A percentile compares a stretch with the other conserved stretches of the same genome.
Evolutionary conservation across 345 rosid genomes (phyloP).

Genomic region (Erodium maritimum): DNA sequence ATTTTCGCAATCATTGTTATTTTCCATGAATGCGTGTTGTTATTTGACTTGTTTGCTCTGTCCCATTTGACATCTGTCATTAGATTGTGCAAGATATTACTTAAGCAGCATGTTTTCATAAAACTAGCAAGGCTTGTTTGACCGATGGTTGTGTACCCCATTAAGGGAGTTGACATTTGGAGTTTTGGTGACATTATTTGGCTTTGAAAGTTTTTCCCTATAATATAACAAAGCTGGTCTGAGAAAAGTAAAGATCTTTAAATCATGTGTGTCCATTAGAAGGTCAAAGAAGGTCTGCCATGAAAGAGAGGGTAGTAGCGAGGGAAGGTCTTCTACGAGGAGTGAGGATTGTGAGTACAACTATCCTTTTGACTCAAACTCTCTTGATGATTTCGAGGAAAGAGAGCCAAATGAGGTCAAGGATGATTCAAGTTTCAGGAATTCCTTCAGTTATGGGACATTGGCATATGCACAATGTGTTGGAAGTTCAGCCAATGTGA

Average conservation of each 20-base stretch:
- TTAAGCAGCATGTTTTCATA: no score
- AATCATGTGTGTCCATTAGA: conserved; percentile 50
- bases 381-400: no score
- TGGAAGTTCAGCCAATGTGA: conserved; percentile 48
- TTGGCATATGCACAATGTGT: conserved; percentile 60
- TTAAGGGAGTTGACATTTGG: no score
- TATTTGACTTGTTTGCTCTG: no score
- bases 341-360: conserved; percentile 61
- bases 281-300: conserved; percentile 50
- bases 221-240: conserved; percentile 89
- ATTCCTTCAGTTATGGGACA: conserved; percentile 73
- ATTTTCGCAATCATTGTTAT: no score
- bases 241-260: conserved; percentile 71
- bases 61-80: no score
- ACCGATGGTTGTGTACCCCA: no score
- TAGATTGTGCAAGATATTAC: no score
- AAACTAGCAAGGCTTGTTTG: no score
- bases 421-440: conserved; percentile 31
- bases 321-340: conserved; percentile 46
- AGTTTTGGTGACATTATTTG: no score
- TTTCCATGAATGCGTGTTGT: no score
- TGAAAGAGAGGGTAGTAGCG: conserved; percentile 55
- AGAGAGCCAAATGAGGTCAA: conserved; percentile 52
- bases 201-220: no score
- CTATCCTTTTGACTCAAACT: conserved; percentile 64